These are phyloP conservation scores for Aureobasidium sp. DNA, from an alignment of 2,329 filamentous ascomycete genomes.

Conservation along the genomic window DNA sequence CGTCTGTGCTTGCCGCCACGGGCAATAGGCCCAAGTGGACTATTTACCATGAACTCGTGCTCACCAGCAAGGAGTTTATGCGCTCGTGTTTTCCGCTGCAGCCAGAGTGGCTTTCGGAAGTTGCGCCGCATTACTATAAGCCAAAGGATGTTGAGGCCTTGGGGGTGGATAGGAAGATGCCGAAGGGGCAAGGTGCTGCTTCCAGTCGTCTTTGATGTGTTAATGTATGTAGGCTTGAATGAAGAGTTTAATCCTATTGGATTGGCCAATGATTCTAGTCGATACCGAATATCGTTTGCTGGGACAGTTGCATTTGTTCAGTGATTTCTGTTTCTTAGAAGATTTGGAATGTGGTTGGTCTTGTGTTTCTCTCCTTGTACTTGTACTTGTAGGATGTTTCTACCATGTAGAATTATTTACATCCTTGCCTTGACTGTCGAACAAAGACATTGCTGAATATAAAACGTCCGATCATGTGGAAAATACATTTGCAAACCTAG, in stretches of 20 bases:
- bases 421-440: no score
- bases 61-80: conserved; percentile 90
- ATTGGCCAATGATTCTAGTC: no score
- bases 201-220: conserved; percentile 19
- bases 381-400: no score
- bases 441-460: no score
- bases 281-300: no score
- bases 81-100: conserved; percentile 79
- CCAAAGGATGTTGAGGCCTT: conserved; percentile 79
- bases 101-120: conserved; percentile 75
- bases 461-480: no score
- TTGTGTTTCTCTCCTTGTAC: no score
- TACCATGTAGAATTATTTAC: no score
- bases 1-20: conserved; percentile 68
- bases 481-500: no score
- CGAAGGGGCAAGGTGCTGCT: conserved; percentile 48
- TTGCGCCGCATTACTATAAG: conserved; percentile 93
- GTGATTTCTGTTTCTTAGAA: no score
- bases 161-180: conserved; percentile 68
- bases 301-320: no score
- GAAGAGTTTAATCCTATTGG: background rate
- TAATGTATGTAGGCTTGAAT: background rate
- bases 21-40: conserved; percentile 68
- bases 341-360: no score
- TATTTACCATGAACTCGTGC: conserved; percentile 76